Evolutionary conservation across 2,329 filamentous ascomycete genomes (phyloP).

Genomic region (Knoxdaviesia proteae): DNA sequence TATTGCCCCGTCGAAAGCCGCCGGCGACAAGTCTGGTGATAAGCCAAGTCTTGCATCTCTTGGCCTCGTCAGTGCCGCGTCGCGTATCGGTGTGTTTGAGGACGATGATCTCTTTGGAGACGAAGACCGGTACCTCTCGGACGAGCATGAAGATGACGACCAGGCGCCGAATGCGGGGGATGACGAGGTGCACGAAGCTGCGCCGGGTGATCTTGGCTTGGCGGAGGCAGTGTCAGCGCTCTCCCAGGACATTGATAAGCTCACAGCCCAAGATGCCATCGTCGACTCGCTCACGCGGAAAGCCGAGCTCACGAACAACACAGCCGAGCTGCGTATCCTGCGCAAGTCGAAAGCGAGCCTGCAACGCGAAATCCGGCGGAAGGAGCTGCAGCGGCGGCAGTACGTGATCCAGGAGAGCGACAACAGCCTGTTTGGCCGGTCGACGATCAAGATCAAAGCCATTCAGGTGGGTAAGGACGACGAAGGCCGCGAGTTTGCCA

Average conservation of each 20-base stretch:
- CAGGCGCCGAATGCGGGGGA: constrained; percentile 36
- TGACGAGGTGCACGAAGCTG: constrained; percentile 82
- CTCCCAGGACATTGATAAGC: constrained; percentile 76
- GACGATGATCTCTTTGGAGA: constrained; percentile 88
- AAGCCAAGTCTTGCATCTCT: constrained; percentile 83
- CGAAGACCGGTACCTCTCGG: constrained; percentile 65
- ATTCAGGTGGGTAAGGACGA: constrained; percentile 84
- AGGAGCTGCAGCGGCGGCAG: constrained; percentile 89
- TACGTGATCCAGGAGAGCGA: constrained; percentile 96
- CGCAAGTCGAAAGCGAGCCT: constrained; percentile 87
- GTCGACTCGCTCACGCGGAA: constrained; percentile 83
- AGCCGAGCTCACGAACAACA: constrained; percentile 93
- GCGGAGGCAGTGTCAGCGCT: constrained; percentile 80
- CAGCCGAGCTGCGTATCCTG: constrained; percentile 74
- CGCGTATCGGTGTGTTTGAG: constrained; percentile 77
- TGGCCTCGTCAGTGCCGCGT: constrained; percentile 71
- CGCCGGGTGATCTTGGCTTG: constrained; percentile 78
- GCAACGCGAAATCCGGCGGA: constrained; percentile 76
- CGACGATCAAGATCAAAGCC: constrained; percentile 73
- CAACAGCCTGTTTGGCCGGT: constrained; percentile 85
- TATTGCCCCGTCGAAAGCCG: constrained; percentile 1
- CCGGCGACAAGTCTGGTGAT: constrained; percentile 25
- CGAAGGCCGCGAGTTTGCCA: constrained; percentile 78
- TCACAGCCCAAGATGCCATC: constrained; percentile 72
- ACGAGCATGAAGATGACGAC: constrained; percentile 54